These are phyloP conservation scores for Lactarius hatsudake DNA, from an alignment of 768 basidiomycete genomes.

Conservation along the genomic window DNA sequence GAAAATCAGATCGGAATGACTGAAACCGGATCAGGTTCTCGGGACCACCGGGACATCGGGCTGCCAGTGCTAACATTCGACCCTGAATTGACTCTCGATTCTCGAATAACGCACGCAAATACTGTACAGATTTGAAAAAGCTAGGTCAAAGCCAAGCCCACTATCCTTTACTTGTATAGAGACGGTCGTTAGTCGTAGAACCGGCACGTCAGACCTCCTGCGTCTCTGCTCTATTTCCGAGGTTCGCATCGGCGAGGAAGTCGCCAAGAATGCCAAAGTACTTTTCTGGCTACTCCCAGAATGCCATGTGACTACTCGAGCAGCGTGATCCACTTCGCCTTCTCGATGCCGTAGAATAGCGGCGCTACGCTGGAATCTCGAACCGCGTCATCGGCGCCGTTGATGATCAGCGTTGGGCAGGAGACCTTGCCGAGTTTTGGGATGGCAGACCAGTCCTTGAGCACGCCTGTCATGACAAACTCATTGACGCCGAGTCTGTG, in stretches of 20 bases:
- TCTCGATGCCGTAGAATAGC: background rate
- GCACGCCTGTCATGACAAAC: slow-evolving; percentile 21
- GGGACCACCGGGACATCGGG: background rate
- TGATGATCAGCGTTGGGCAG: slow-evolving; percentile 27
- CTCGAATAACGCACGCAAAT: background rate
- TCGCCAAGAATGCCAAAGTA: slow-evolving; percentile 24
- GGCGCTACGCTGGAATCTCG: slow-evolving; percentile 5
- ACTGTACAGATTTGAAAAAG: background rate
- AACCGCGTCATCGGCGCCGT: slow-evolving; percentile 27
- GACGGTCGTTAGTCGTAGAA: background rate
- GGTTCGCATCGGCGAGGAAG: slow-evolving; percentile 8
- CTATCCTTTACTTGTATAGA: background rate
- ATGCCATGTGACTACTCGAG: slow-evolving; percentile 26
- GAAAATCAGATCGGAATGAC: background rate
- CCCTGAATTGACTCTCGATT: background rate
- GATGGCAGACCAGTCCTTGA: slow-evolving; percentile 26
- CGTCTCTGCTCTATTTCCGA: background rate
- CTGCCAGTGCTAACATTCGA: background rate
- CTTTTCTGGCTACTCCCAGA: slow-evolving; percentile 27
- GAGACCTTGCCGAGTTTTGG: slow-evolving; percentile 23
- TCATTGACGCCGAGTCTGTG: slow-evolving; percentile 9
- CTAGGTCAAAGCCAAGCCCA: background rate
- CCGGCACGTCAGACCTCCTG: background rate
- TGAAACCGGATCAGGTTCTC: background rate
- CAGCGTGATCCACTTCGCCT: slow-evolving; percentile 10